A percentile compares a stretch with the other conserved stretches of the same genome.
These are phyloP conservation scores for Starmerella sp. DNA, from an alignment of 805 yeast genomes.

Conservation along the genomic window DNA sequence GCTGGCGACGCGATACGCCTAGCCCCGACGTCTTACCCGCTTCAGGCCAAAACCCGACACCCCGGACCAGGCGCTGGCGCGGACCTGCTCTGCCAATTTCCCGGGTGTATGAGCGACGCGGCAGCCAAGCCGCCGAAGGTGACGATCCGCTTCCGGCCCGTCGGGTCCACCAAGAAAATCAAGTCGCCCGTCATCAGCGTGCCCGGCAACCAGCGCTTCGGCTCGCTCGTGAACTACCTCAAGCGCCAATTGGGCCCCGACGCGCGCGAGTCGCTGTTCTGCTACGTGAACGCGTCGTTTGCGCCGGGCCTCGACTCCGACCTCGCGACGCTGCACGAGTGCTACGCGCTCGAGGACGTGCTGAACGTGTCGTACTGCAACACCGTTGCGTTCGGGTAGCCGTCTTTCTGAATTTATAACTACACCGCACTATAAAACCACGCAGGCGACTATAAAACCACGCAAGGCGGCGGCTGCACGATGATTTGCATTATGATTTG, in stretches of 20 bases:
- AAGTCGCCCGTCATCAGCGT: conserved; percentile 39
- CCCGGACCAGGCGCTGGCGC: too few relatives aligned
- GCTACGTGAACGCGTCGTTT: conserved; percentile 33
- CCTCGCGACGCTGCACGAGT: conserved; percentile 26
- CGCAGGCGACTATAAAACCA: too few relatives aligned
- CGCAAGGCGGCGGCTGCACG: too few relatives aligned
- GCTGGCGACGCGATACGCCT: too few relatives aligned
- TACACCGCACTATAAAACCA: too few relatives aligned
- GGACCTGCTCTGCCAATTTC: too few relatives aligned
- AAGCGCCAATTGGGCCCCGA: conserved; percentile 30
- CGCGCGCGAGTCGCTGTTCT: conserved; percentile 28
- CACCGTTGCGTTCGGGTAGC: conserved; percentile 30
- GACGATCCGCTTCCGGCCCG: conserved; percentile 40
- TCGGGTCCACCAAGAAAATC: conserved; percentile 43
- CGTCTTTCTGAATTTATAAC: too few relatives aligned
- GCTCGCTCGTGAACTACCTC: conserved; percentile 37
- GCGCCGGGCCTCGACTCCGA: conserved; percentile 33
- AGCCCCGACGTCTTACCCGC: background rate
- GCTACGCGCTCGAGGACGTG: conserved; percentile 25
- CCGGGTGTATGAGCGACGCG: background rate
- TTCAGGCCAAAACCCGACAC: background rate
- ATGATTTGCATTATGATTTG: too few relatives aligned
- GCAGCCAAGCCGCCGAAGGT: conserved; percentile 11
- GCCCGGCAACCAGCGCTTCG: conserved; percentile 36
- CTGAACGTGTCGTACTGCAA: conserved; percentile 28